Conservation (phyloP, 176 grass and related monocot species). For the Carex pumila region DNA sequence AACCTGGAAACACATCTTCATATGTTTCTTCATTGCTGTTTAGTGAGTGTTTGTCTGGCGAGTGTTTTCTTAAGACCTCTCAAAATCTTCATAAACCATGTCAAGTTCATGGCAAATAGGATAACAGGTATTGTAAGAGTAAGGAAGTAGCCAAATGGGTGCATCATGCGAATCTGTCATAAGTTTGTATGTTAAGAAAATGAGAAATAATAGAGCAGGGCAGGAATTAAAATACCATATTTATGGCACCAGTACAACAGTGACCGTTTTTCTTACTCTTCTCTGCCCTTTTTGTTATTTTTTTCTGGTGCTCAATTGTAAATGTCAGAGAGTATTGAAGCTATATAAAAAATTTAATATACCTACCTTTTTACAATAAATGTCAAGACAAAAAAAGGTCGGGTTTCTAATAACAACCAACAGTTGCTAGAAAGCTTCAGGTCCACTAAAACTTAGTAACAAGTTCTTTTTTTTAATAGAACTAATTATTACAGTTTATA, state of each 20-base stretch:
- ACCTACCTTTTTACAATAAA: background rate
- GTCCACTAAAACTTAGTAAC: background rate
- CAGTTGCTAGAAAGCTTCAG: background rate
- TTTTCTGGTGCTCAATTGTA: background rate
- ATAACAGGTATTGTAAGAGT: constrained; percentile 36
- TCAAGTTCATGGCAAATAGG: constrained; percentile 79
- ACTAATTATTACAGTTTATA: background rate
- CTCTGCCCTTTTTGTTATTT: background rate
- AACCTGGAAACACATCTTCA: background rate
- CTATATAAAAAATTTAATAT: background rate
- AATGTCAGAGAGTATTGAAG: background rate
- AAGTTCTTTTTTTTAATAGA: background rate
- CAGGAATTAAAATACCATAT: background rate
- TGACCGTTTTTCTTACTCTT: background rate
- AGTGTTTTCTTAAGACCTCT: constrained; percentile 83
- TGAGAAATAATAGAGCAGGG: background rate
- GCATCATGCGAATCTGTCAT: constrained; percentile 66
- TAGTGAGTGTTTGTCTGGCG: constrained; percentile 32
- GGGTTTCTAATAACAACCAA: background rate
- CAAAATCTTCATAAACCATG: constrained; percentile 93
- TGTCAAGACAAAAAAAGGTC: background rate
- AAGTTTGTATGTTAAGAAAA: constrained; percentile 14
- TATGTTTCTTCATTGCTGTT: constrained; percentile 26
- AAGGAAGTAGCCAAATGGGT: constrained; percentile 64
- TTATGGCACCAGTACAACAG: background rate